Conservation (phyloP, 441 rosid species). For the Rhodomyrtus psidioides region DNA sequence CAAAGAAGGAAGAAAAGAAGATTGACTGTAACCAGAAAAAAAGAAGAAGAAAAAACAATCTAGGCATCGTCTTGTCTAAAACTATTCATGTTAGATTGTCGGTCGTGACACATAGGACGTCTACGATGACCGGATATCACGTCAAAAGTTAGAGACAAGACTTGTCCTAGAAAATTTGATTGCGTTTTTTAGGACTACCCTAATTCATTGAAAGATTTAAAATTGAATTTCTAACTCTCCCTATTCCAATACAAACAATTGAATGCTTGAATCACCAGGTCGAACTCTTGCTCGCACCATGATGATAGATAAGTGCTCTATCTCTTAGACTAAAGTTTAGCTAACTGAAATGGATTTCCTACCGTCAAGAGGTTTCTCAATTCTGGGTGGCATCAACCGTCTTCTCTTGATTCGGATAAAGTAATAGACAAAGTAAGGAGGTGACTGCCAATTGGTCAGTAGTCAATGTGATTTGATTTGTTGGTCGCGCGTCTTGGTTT, state of each 20-base stretch:
- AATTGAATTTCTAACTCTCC: neutral
- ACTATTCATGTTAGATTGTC: neutral
- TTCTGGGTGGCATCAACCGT: neutral
- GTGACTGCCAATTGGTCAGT: too few relatives aligned
- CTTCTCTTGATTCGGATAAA: neutral
- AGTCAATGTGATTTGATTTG: neutral
- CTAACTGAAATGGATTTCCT: neutral
- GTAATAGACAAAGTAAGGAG: neutral
- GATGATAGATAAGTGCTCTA: neutral
- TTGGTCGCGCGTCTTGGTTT: neutral
- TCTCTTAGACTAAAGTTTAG: neutral
- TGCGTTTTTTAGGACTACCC: neutral
- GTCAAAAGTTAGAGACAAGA: neutral
- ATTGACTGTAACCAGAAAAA: neutral
- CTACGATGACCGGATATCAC: neutral
- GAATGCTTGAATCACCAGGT: neutral
- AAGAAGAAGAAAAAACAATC: neutral
- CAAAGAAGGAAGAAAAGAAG: neutral
- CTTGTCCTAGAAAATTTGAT: neutral
- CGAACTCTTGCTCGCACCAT: neutral
- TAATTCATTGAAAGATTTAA: neutral
- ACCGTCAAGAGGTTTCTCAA: neutral
- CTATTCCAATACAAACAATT: neutral
- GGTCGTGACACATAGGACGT: neutral
- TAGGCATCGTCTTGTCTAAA: neutral